Evolutionary conservation across 1,284 basidiomycete genomes (phyloP).

Genomic region (Ceratobasidium sp.): DNA sequence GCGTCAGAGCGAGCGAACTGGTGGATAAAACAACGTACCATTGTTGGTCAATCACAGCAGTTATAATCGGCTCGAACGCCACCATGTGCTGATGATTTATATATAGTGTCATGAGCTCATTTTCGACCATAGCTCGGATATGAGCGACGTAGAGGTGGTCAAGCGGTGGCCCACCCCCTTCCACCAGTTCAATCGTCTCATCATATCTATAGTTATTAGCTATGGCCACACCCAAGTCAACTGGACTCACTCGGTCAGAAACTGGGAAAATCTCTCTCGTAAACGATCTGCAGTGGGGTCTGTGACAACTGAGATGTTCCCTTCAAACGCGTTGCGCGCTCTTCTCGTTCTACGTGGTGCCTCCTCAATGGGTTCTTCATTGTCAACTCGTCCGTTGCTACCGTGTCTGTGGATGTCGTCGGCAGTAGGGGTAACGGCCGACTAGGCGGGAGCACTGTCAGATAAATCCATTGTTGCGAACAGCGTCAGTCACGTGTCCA

Average conservation of each 20-base stretch:
- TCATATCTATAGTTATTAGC: slow-evolving; percentile 38
- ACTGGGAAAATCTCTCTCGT: slow-evolving; percentile 32
- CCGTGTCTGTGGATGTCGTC: slow-evolving; percentile 1
- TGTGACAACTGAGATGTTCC: slow-evolving; percentile 36
- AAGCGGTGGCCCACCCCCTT: slow-evolving; percentile 63
- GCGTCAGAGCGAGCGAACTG: slow-evolving; percentile 8
- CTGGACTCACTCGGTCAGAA: slow-evolving; percentile 37
- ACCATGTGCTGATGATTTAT: slow-evolving; percentile 95
- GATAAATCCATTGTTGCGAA: slow-evolving; percentile 41
- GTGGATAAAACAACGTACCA: slow-evolving; percentile 65
- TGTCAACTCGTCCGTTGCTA: not conserved
- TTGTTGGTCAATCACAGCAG: slow-evolving; percentile 91
- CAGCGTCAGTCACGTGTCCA: slow-evolving; percentile 32
- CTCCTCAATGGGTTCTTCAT: slow-evolving; percentile 9
- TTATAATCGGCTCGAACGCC: slow-evolving; percentile 90
- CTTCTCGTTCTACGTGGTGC: slow-evolving; percentile 17
- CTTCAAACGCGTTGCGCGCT: slow-evolving; percentile 41
- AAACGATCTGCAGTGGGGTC: slow-evolving; percentile 34
- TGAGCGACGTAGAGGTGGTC: slow-evolving; percentile 90
- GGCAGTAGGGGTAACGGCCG: slow-evolving; percentile 21
- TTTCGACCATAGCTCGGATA: slow-evolving; percentile 93
- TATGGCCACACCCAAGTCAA: not conserved
- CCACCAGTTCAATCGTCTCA: slow-evolving; percentile 56
- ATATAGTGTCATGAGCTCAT: slow-evolving; percentile 94
- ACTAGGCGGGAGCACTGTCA: not conserved